Conservation (phyloP, 768 basidiomycete genomes). For the Tricholoma hemisulphureum region DNA sequence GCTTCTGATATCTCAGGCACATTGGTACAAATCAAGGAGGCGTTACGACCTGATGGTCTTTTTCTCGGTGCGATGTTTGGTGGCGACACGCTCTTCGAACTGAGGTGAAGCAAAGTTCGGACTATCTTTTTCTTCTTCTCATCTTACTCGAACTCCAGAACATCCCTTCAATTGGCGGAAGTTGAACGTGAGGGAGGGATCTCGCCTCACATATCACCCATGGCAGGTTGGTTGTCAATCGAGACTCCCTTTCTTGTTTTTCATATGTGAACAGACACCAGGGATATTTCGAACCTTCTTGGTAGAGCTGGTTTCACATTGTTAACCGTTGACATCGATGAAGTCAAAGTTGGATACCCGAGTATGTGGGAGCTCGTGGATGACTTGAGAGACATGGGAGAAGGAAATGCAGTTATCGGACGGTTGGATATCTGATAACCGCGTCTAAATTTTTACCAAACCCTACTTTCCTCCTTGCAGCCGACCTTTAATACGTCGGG, state of each 20-base stretch:
- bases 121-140: neutral
- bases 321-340: conserved; percentile 93
- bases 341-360: conserved; percentile 87
- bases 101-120: conserved; percentile 50
- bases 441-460: too few species aligned
- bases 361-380: conserved; percentile 95
- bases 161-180: conserved; percentile 91
- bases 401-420: conserved; percentile 87
- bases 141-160: conserved; percentile 45
- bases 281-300: conserved; percentile 90
- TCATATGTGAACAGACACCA: conserved; percentile 61
- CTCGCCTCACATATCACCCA: conserved; percentile 94
- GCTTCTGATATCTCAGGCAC: conserved; percentile 48
- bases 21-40: conserved; percentile 83
- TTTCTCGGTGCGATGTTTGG: conserved; percentile 95
- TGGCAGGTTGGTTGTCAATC: conserved; percentile 72
- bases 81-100: conserved; percentile 93
- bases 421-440: conserved; percentile 46
- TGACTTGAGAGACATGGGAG: conserved; percentile 96
- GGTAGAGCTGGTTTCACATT: conserved; percentile 91
- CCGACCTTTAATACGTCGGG: conserved; percentile 68
- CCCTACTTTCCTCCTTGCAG: conserved; percentile 32
- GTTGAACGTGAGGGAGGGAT: conserved; percentile 93
- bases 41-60: conserved; percentile 85
- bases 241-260: neutral